Conservation (phyloP, 352 stramenopile genomes). For the Phytopythium litorale region DNA sequence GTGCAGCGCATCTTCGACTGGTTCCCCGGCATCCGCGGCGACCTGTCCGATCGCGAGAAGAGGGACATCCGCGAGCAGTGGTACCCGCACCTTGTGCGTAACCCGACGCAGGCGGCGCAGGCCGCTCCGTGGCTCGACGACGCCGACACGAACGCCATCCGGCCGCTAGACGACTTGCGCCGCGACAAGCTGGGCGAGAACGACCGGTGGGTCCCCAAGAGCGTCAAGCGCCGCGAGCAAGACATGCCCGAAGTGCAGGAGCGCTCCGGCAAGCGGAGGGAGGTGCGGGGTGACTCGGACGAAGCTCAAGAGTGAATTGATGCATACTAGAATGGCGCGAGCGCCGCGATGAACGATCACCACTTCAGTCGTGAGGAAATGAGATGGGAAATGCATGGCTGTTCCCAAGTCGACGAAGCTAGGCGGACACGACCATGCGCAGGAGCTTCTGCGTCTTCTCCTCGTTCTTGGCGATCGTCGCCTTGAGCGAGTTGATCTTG, state of each 20-base stretch:
- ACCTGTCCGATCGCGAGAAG: constrained; percentile 43
- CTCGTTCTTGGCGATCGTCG: constrained; percentile 91
- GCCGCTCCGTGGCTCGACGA: constrained; percentile 40
- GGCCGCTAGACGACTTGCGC: constrained; percentile 48
- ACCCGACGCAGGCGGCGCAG: constrained; percentile 58
- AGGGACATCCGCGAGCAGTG: constrained; percentile 47
- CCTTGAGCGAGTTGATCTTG: constrained; percentile 91
- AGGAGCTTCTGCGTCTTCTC: constrained; percentile 89
- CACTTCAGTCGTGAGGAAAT: neutral
- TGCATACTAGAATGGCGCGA: neutral
- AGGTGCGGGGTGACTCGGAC: constrained; percentile 3
- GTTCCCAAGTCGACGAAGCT: neutral
- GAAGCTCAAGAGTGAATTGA: neutral
- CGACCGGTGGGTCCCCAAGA: constrained; percentile 65
- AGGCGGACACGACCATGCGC: constrained; percentile 83
- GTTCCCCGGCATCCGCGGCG: constrained; percentile 63
- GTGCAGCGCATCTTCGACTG: constrained; percentile 84
- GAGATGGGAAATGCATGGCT: no score
- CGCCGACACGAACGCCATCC: constrained; percentile 24
- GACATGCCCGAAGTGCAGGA: constrained; percentile 64
- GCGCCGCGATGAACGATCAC: neutral
- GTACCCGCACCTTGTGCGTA: constrained; percentile 61
- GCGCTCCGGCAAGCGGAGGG: constrained; percentile 33
- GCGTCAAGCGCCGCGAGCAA: constrained; percentile 47
- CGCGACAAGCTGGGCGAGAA: constrained; percentile 45